Percentiles rank a stretch among this genome's conserved stretches.
Evolutionary conservation across 768 basidiomycete species (phyloP).

Genomic region (Glaciozyma antarctica): DNA sequence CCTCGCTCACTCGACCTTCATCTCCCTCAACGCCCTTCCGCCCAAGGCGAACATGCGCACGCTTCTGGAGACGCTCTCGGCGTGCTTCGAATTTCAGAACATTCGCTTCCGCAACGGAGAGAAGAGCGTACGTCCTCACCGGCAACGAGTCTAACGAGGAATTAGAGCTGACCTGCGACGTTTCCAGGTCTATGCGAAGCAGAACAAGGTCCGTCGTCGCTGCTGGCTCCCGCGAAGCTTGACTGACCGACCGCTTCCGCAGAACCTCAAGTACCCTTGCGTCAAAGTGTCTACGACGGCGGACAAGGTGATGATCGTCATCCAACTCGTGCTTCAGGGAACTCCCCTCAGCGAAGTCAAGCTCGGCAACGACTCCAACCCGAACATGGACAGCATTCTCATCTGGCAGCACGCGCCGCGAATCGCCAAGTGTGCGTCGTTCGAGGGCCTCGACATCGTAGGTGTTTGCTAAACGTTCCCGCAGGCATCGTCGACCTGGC

Average conservation of each 20-base stretch:
- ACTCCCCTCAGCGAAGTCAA: conserved; percentile 51
- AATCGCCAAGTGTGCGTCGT: conserved; percentile 57
- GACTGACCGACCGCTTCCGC: conserved; percentile 38
- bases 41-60: conserved; percentile 11
- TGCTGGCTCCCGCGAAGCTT: no score
- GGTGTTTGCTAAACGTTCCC: not conserved
- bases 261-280: conserved; percentile 69
- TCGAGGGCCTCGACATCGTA: not conserved
- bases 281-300: conserved; percentile 65
- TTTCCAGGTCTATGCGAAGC: conserved; percentile 40
- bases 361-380: conserved; percentile 57
- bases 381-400: conserved; percentile 54
- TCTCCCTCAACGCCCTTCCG: conserved; percentile 49
- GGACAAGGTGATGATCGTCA: conserved; percentile 45
- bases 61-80: conserved; percentile 55
- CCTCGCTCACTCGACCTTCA: conserved; percentile 51
- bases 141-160: not conserved
- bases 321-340: conserved; percentile 36
- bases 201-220: conserved; percentile 56
- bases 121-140: conserved; percentile 48
- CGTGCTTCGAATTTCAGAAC: conserved; percentile 63
- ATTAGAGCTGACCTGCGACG: not conserved
- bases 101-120: conserved; percentile 65
- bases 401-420: conserved; percentile 69
- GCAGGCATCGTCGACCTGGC: conserved; percentile 58